Evolutionary conservation across 768 basidiomycete species (phyloP).

Genomic region (Psilocybe azurescens): DNA sequence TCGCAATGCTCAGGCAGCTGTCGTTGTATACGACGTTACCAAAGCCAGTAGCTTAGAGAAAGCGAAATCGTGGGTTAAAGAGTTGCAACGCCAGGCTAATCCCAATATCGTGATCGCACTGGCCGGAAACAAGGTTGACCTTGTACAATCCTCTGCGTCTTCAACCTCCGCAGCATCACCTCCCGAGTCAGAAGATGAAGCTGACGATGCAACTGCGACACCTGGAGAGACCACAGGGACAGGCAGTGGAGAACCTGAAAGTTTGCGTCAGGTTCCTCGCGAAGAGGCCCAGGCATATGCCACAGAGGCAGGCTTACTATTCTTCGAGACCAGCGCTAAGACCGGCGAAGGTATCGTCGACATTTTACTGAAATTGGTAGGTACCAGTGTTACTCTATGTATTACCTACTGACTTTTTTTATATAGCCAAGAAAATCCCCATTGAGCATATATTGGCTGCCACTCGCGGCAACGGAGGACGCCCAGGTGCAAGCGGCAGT

Average conservation of each 20-base stretch:
- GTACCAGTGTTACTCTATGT: conserved; percentile 28
- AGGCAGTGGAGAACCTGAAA: conserved; percentile 63
- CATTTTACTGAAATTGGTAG: conserved; percentile 96
- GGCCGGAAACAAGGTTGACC: conserved; percentile 96
- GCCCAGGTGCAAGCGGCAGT: conserved; percentile 59
- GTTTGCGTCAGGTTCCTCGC: conserved; percentile 84
- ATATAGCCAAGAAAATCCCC: conserved; percentile 63
- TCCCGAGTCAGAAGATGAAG: conserved; percentile 84
- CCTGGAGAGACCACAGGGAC: conserved; percentile 73
- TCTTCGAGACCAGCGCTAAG: conserved; percentile 99
- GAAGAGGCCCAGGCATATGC: conserved; percentile 98
- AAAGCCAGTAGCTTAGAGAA: conserved; percentile 96
- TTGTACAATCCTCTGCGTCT: conserved; percentile 71
- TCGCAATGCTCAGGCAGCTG: conserved; percentile 96
- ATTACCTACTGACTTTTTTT: conserved; percentile 10
- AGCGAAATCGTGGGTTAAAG: conserved; percentile 99
- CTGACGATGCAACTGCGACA: conserved; percentile 91
- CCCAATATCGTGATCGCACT: conserved; percentile 99
- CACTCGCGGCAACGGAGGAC: conserved; percentile 68
- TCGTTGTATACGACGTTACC: conserved; percentile 98
- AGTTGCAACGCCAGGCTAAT: conserved; percentile 97
- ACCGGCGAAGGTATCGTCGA: conserved; percentile 95
- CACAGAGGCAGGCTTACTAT: conserved; percentile 89
- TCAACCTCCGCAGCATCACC: conserved; percentile 51
- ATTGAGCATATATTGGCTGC: conserved; percentile 94